These are phyloP conservation scores for Aspergillus ruber DNA, from an alignment of 2,329 filamentous ascomycete species.

Conservation along the genomic window DNA sequence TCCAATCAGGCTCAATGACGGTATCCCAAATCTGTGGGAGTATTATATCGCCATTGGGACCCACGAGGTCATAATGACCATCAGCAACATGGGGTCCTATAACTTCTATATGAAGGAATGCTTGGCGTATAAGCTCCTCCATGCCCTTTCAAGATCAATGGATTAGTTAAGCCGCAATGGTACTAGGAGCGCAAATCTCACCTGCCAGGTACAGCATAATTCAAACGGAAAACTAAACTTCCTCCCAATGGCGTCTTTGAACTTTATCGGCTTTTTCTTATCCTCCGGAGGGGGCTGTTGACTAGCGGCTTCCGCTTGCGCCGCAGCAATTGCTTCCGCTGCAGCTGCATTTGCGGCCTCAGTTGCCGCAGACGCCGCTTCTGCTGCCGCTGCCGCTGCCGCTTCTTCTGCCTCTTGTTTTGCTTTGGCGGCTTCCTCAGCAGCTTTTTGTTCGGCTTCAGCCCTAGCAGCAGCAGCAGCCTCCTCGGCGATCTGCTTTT, in stretches of 20 bases:
- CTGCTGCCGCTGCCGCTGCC: constrained; percentile 32
- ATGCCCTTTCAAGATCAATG: constrained; percentile 55
- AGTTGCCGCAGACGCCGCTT: constrained; percentile 32
- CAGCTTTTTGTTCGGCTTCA: constrained; percentile 40
- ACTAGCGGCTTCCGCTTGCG: constrained; percentile 25
- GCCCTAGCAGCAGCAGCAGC: constrained; percentile 44
- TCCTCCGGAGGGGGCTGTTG: constrained; percentile 40
- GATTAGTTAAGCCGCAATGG: constrained; percentile 17
- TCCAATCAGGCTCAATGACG: constrained; percentile 71
- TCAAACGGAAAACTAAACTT: constrained; percentile 92
- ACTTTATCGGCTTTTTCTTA: constrained; percentile 69
- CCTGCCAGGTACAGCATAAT: constrained; percentile 75
- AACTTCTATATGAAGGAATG: constrained; percentile 70
- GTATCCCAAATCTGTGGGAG: constrained; percentile 76
- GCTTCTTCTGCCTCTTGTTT: constrained; percentile 40
- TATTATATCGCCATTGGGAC: constrained; percentile 75
- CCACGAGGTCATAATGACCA: constrained; percentile 73
- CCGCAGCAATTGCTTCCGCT: constrained; percentile 29
- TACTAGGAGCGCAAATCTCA: constrained; percentile 42
- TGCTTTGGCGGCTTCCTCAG: constrained; percentile 45
- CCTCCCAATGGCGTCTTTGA: constrained; percentile 84
- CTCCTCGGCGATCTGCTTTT: constrained; percentile 37
- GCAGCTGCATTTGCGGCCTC: constrained; percentile 32
- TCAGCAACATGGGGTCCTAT: constrained; percentile 70
- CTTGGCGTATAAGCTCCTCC: constrained; percentile 80